These are phyloP conservation scores for Chenopodium berlandieri DNA, from an alignment of 148 eudicot genomes.

Conservation along the genomic window DNA sequence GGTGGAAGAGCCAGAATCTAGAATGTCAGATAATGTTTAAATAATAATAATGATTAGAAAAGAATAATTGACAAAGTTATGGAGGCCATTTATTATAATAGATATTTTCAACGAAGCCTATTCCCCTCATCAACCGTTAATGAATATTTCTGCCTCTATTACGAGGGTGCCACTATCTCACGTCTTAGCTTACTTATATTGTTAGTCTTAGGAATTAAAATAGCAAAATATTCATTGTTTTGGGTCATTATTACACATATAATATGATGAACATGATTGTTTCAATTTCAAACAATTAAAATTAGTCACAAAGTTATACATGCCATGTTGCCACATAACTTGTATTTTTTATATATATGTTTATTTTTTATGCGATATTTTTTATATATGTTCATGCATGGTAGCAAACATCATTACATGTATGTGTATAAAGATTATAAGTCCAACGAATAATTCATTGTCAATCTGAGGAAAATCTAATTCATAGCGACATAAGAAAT, in stretches of 20 bases:
- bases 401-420: not conserved
- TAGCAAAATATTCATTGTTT: too few relatives aligned
- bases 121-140: not conserved
- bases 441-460: too few relatives aligned
- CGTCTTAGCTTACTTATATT: not conserved
- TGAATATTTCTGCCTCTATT: not conserved
- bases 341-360: too few relatives aligned
- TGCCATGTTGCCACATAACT: not conserved
- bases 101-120: not conserved
- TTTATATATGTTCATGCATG: not conserved
- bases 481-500: too few relatives aligned
- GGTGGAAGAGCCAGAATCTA: not conserved
- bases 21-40: not conserved
- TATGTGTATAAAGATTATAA: too few relatives aligned
- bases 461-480: too few relatives aligned
- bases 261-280: too few relatives aligned
- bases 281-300: too few relatives aligned
- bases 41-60: not conserved
- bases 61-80: not conserved
- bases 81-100: not conserved
- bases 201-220: too few relatives aligned
- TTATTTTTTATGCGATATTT: too few relatives aligned
- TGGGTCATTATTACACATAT: not conserved
- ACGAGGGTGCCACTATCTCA: slow-evolving; percentile 2
- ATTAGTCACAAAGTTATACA: too few relatives aligned